A percentile compares a stretch with the other conserved stretches of the same genome.
Evolutionary conservation across 805 yeast genomes (phyloP).

Genomic region (Pichia pseudocactophila): DNA sequence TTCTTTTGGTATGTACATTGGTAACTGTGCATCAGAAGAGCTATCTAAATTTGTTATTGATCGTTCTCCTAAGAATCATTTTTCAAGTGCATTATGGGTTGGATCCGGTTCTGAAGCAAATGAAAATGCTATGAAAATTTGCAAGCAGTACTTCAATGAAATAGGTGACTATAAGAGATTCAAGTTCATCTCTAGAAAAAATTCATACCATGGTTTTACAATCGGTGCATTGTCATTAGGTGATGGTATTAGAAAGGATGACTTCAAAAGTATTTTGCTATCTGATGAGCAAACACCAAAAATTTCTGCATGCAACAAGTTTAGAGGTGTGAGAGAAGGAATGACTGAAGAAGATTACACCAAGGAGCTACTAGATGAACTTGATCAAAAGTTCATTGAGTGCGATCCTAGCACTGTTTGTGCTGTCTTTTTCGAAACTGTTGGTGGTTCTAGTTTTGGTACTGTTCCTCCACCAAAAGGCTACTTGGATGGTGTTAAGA

Average conservation of each 20-base stretch:
- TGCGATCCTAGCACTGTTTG: conserved; percentile 36
- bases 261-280: conserved; percentile 23
- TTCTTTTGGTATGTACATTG: conserved; percentile 28
- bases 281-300: conserved; percentile 22
- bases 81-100: conserved; percentile 37
- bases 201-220: conserved; percentile 43
- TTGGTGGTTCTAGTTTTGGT: conserved; percentile 38
- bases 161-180: conserved; percentile 33
- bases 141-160: conserved; percentile 40
- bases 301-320: conserved; percentile 21
- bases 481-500: conserved; percentile 36
- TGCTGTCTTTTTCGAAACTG: conserved; percentile 35
- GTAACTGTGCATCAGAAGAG: conserved; percentile 34
- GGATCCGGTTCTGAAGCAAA: conserved; percentile 77
- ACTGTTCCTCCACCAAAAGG: conserved; percentile 37
- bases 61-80: conserved; percentile 31
- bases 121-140: conserved; percentile 71
- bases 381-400: conserved; percentile 32
- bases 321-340: conserved; percentile 13
- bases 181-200: conserved; percentile 35
- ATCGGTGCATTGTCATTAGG: conserved; percentile 38
- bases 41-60: conserved; percentile 36
- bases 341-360: conserved; percentile 30
- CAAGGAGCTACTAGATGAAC: conserved; percentile 27
- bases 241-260: conserved; percentile 28